A percentile compares a stretch with the other conserved stretches of the same genome.
Evolutionary conservation across 805 yeast species (phyloP).

Genomic region (Cyberlindnera mycetangii): DNA sequence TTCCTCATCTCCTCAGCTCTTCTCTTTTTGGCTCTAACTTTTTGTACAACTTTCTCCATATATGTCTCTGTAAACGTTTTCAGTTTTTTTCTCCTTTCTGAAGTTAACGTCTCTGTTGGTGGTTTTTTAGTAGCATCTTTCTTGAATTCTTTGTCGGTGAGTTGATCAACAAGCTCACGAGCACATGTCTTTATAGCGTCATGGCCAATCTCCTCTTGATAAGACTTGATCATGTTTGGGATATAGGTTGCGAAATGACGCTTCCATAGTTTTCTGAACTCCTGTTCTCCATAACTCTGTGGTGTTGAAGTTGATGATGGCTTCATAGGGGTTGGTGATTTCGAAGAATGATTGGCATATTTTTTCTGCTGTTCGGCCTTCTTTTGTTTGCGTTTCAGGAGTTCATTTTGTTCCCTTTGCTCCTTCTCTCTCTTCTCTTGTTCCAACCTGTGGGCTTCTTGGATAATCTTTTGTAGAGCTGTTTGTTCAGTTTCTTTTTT

Average conservation of each 20-base stretch:
- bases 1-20: constrained; percentile 8
- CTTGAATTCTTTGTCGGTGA: constrained; percentile 66
- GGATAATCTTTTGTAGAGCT: constrained; percentile 36
- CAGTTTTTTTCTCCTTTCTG: constrained; percentile 69
- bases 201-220: constrained; percentile 63
- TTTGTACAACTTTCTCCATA: constrained; percentile 62
- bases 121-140: constrained; percentile 55
- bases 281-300: constrained; percentile 7
- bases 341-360: neutral
- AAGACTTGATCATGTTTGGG: constrained; percentile 72
- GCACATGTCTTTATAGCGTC: constrained; percentile 77
- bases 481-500: constrained; percentile 22
- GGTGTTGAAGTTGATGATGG: neutral
- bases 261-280: constrained; percentile 35
- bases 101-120: constrained; percentile 57
- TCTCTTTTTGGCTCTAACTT: constrained; percentile 38
- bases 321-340: neutral
- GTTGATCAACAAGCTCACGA: constrained; percentile 64
- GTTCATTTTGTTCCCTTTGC: constrained; percentile 15
- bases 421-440: constrained; percentile 27
- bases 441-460: constrained; percentile 34
- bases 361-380: constrained; percentile 28
- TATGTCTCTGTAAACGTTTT: constrained; percentile 59
- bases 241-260: constrained; percentile 64
- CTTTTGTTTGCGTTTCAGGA: constrained; percentile 23